Conservation (phyloP, 306 rosid species). For the Urtica urens region DNA sequence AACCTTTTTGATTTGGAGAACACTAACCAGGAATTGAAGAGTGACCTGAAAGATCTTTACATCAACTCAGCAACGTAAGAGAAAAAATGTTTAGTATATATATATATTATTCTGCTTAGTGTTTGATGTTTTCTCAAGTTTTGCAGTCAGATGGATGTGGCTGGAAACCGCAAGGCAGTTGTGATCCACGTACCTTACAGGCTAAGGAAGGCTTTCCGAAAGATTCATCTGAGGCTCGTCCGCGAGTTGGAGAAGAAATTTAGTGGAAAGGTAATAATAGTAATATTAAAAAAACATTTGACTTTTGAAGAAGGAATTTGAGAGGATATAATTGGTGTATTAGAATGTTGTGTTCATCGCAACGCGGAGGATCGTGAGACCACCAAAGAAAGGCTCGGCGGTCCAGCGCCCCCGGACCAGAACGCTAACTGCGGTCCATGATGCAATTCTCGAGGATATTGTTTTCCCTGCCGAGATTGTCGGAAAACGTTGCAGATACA, state of each 20-base stretch:
- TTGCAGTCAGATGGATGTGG: constrained; percentile 46
- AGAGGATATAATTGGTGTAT: not conserved
- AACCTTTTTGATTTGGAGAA: constrained; percentile 65
- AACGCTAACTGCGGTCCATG: constrained; percentile 61
- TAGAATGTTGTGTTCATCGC: constrained; percentile 61
- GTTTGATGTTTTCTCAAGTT: not conserved
- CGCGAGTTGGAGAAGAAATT: constrained; percentile 64
- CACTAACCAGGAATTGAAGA: constrained; percentile 56
- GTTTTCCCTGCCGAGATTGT: constrained; percentile 67
- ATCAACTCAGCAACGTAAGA: constrained; percentile 51
- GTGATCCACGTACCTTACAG: constrained; percentile 55
- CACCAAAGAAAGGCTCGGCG: constrained; percentile 76
- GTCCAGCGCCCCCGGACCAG: constrained; percentile 59
- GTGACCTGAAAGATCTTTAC: constrained; percentile 64
- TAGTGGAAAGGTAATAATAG: constrained; percentile 53
- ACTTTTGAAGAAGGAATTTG: not conserved
- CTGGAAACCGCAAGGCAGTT: constrained; percentile 60
- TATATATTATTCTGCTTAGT: too few species aligned
- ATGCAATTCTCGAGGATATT: constrained; percentile 54
- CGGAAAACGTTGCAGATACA: constrained; percentile 49
- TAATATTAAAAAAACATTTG: not conserved
- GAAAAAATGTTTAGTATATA: too few species aligned
- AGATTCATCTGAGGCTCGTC: constrained; percentile 60
- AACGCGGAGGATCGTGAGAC: constrained; percentile 52
- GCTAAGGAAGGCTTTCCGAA: constrained; percentile 53